These are phyloP conservation scores for Uronychia binucleata DNA, from an alignment of 73 alveolate species.

Conservation along the genomic window DNA sequence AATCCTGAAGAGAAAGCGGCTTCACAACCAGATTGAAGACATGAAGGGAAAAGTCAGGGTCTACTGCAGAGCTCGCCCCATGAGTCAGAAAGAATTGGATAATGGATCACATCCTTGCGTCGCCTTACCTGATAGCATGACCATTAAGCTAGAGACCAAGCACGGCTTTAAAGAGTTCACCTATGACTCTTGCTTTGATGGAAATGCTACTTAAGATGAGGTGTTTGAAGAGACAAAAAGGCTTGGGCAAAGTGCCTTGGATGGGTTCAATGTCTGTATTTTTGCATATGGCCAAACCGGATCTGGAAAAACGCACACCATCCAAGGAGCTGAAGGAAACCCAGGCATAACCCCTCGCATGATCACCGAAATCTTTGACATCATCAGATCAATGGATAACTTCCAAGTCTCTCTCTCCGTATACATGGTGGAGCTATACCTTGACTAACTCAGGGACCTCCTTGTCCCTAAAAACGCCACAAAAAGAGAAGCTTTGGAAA, in stretches of 20 bases:
- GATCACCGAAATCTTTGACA: conserved; percentile 75
- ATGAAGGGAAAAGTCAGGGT: conserved; percentile 94
- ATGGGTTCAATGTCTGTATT: conserved; percentile 98
- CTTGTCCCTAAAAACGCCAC: conserved; percentile 32
- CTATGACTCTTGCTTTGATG: conserved; percentile 82
- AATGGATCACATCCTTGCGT: conserved; percentile 14
- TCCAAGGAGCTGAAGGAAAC: conserved; percentile 90
- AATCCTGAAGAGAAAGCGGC: conserved; percentile 59
- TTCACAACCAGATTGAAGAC: conserved; percentile 87
- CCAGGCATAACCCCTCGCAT: conserved; percentile 97
- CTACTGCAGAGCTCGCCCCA: conserved; percentile 93
- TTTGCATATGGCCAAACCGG: conserved; percentile 99
- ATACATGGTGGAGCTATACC: conserved; percentile 81
- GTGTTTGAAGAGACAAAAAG: conserved; percentile 89
- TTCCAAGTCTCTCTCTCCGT: conserved; percentile 39
- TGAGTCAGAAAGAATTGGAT: conserved; percentile 60
- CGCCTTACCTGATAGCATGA: conserved; percentile 57
- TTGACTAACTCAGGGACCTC: conserved; percentile 51
- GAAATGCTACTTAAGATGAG: conserved; percentile 76
- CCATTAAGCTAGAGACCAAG: conserved; percentile 28
- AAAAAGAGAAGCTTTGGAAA: conserved; percentile 26
- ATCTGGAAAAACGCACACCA: conserved; percentile 96
- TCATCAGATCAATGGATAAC: conserved; percentile 55
- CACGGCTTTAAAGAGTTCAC: conserved; percentile 62
- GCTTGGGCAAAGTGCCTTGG: conserved; percentile 90